Evolutionary conservation across 108 stramenopile genomes (phyloP), one percentile per base, ranked within the genome.

Genomic region (Stephanodiscus minutulus): DNA sequence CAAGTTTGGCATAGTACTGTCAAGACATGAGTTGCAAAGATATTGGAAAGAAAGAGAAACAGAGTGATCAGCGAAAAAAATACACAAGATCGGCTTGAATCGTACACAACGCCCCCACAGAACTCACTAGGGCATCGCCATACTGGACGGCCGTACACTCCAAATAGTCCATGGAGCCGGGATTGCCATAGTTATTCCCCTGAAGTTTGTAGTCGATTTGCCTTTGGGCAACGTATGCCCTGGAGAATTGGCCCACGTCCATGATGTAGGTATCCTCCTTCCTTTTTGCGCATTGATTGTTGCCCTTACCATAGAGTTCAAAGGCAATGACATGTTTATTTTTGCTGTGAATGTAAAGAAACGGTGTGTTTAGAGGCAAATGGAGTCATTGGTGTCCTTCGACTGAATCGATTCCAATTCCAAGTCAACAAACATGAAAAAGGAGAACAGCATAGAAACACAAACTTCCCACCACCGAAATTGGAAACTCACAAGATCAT

Each of bases 1-100:
- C 79, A 18, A 81, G 64, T 47, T 81, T 76, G 35, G 66, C 63
- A 66, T 81, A 81, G 27, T 72, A 72, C 74, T 76, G 36, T n/a
- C n/a, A 52, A n/a, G 20, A 53, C 17, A 49, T 20, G 48, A 49
- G 20, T 21, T 28, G 7, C 12, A 17, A 55, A 28, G 7, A 28
- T 55, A 27, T 55, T 22, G 54, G 27, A 5, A 58, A 17, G 33
- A 33, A 15, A 56, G 22, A 56, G 27, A 56, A 28, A 28, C 27
- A 24, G 55, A 4, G 11, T 28, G 7, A 56, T 29, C 28, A 6
- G 28, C 7, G 15, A 29, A 28, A 56, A 56, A 28, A 33, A 65
- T 59, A 56, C 13, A n/a, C n/a, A 27, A 47, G 18, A 35, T 29
- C 11, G 1, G 57, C 49, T 47, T 13, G 20, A n/a, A 22, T 55